These are phyloP conservation scores for Talaromyces liani DNA, from an alignment of 495 filamentous ascomycete genomes.

Conservation along the genomic window DNA sequence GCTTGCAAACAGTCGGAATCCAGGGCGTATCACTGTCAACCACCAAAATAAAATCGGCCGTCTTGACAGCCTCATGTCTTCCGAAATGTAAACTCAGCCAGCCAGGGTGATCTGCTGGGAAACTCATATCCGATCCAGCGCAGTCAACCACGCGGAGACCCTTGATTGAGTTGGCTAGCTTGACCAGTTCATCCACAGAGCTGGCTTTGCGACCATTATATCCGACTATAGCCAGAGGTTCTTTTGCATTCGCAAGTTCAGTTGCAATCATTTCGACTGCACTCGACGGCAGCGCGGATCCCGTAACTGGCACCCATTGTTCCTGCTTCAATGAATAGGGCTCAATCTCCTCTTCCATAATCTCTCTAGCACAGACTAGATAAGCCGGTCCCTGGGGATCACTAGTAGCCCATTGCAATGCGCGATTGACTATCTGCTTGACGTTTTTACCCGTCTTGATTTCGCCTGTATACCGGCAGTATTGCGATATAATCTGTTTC, in stretches of 20 bases:
- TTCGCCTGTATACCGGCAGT: conserved; percentile 87
- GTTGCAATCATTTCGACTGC: conserved; percentile 63
- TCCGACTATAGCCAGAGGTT: conserved; percentile 75
- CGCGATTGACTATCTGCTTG: conserved; percentile 92
- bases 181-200: conserved; percentile 65
- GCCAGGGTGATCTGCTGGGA: conserved; percentile 70
- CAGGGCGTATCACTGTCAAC: conserved; percentile 79
- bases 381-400: conserved; percentile 85
- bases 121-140: conserved; percentile 91
- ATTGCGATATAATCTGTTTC: conserved; percentile 84
- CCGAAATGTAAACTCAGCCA: conserved; percentile 75
- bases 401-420: conserved; percentile 76
- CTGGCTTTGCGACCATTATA: conserved; percentile 72
- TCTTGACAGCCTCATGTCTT: conserved; percentile 62
- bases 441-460: conserved; percentile 89
- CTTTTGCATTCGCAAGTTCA: conserved; percentile 63
- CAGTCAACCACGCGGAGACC: conserved; percentile 83
- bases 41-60: conserved; percentile 79
- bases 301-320: conserved; percentile 68
- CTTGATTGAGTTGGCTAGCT: conserved; percentile 67
- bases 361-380: conserved; percentile 73
- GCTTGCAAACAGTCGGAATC: conserved; percentile 57
- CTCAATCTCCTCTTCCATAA: conserved; percentile 86
- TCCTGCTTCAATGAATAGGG: conserved; percentile 69
- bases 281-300: conserved; percentile 60